These are phyloP conservation scores for Russula brevipes DNA, from an alignment of 768 basidiomycete genomes.

Conservation along the genomic window DNA sequence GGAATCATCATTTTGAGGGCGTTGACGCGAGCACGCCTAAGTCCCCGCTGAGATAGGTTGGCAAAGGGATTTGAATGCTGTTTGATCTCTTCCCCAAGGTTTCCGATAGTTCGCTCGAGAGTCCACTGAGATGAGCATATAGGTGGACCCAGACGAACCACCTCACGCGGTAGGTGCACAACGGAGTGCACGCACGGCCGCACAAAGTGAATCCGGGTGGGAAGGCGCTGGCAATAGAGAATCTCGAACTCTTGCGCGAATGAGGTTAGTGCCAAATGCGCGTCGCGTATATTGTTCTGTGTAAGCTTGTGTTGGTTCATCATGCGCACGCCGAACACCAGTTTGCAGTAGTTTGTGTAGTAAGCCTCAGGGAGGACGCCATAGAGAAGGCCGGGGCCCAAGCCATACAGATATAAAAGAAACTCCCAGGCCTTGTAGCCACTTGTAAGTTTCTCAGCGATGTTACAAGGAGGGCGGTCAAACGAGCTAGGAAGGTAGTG, in stretches of 20 bases:
- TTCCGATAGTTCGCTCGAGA: background rate
- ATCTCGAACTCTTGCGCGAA: background rate
- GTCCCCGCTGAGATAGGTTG: background rate
- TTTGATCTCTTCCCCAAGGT: background rate
- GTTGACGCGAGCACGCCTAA: background rate
- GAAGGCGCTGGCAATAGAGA: background rate
- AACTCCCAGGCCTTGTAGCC: slow-evolving; percentile 34
- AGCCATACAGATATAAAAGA: slow-evolving; percentile 26
- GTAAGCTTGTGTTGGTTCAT: slow-evolving; percentile 24
- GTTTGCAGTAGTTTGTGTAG: slow-evolving; percentile 30
- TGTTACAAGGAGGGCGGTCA: slow-evolving; percentile 33
- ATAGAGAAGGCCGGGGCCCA: slow-evolving; percentile 29
- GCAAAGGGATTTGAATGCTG: background rate
- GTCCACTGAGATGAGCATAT: background rate
- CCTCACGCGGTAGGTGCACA: background rate
- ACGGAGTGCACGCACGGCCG: background rate
- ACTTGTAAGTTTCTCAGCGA: slow-evolving; percentile 37
- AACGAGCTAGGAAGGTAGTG: background rate
- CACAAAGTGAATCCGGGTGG: background rate
- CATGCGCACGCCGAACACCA: slow-evolving; percentile 27
- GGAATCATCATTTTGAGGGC: background rate
- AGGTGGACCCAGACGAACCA: background rate
- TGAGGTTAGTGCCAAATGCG: background rate
- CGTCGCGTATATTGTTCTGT: background rate
- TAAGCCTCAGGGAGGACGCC: slow-evolving; percentile 27